A percentile compares a stretch with the other conserved stretches of the same genome.
Evolutionary conservation across 2,329 filamentous ascomycete genomes (phyloP).

Genomic region (Colletotrichum sp.): DNA sequence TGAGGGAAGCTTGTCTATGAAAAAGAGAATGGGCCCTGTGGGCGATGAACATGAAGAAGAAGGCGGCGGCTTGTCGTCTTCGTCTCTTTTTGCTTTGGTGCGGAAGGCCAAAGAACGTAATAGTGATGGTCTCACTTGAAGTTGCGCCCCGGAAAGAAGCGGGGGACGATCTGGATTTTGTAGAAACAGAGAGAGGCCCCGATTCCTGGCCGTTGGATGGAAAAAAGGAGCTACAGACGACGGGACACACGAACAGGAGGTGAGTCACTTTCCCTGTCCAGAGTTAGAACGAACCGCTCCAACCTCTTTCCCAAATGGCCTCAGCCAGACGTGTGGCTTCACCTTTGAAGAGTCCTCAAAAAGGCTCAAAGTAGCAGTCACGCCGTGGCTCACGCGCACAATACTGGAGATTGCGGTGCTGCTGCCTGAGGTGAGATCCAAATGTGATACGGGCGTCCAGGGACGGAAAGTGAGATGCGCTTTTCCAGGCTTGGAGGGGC

Average conservation of each 20-base stretch:
- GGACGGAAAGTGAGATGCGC: background rate
- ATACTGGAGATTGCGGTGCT: background rate
- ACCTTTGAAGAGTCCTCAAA: background rate
- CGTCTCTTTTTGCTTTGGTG: background rate
- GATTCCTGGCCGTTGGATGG: background rate
- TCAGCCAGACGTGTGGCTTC: background rate
- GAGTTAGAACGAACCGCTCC: background rate
- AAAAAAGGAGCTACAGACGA: background rate
- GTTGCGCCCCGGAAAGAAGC: background rate
- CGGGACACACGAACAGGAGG: background rate
- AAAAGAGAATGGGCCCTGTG: background rate
- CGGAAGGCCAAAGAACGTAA: background rate
- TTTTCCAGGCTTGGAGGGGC: background rate
- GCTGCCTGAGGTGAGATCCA: slow-evolving; percentile 5
- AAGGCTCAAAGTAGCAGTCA: background rate
- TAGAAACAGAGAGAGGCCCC: background rate
- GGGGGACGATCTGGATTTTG: background rate
- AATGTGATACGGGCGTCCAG: background rate
- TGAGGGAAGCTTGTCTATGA: slow-evolving; percentile 1
- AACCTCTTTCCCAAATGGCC: background rate
- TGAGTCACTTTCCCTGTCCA: slow-evolving; percentile 9
- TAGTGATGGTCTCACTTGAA: background rate
- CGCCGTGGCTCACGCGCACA: background rate
- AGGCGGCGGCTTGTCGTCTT: background rate
- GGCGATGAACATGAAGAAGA: slow-evolving; percentile 2